phyloP scores from a whole-genome alignment of 2,329 filamentous ascomycete species.

The Cyphellophora attinorum region DNA sequence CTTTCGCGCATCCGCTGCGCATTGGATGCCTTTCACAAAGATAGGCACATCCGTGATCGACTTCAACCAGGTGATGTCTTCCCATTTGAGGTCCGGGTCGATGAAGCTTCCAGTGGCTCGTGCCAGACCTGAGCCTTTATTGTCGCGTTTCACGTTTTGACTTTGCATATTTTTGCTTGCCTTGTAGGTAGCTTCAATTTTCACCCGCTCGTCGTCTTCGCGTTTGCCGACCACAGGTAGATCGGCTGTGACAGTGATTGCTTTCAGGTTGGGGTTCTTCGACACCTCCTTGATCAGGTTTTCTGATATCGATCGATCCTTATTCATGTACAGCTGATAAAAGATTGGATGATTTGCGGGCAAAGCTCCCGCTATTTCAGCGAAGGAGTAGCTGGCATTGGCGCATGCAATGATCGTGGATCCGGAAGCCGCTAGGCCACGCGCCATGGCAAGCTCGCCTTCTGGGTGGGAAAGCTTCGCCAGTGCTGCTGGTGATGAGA shows the following conservation, averaged over 20 bases:
- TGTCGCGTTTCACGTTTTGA: slow-evolving; percentile 14
- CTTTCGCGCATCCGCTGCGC: slow-evolving; percentile 43
- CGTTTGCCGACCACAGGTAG: slow-evolving; percentile 46
- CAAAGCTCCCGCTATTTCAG: slow-evolving; percentile 37
- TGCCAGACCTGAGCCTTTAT: slow-evolving; percentile 45
- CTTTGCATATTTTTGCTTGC: slow-evolving; percentile 2
- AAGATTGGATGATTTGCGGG: slow-evolving; percentile 14
- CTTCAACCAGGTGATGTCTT: slow-evolving; percentile 43
- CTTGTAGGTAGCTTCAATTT: slow-evolving; percentile 15
- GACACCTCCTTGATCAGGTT: slow-evolving; percentile 37
- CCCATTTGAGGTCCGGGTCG: slow-evolving; percentile 43
- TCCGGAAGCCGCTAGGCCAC: slow-evolving; percentile 7
- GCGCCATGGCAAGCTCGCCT: slow-evolving; percentile 32
- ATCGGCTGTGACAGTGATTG: slow-evolving; percentile 46
- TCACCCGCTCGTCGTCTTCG: slow-evolving; percentile 47
- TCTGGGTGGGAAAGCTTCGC: slow-evolving; percentile 34
- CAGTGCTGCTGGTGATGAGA: slow-evolving; percentile 20
- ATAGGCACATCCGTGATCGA: slow-evolving; percentile 38
- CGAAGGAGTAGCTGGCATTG: slow-evolving; percentile 48
- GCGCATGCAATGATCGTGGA: slow-evolving; percentile 27
- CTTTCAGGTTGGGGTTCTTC: slow-evolving; percentile 29
- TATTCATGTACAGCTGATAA: slow-evolving; percentile 56
- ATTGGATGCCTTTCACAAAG: slow-evolving; percentile 48
- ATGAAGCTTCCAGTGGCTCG: slow-evolving; percentile 29
- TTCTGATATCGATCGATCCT: slow-evolving; percentile 43